phyloP scores from a whole-genome alignment of 345 rosid genomes.

The Gossypium herbaceum region DNA sequence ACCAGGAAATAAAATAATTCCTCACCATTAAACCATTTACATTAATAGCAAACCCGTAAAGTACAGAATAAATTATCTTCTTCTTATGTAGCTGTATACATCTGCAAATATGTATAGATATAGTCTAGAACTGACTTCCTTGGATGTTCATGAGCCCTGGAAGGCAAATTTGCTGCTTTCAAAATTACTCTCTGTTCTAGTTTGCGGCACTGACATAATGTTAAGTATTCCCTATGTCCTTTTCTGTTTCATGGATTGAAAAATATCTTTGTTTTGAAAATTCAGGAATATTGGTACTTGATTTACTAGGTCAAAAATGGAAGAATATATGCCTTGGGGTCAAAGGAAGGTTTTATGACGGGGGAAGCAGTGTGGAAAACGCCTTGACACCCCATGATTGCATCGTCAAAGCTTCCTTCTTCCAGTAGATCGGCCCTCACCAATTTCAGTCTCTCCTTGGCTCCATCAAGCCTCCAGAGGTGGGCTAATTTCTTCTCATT shows the following conservation, averaged over 20 bases:
- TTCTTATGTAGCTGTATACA: neutral
- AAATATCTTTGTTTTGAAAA: neutral
- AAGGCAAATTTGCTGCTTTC: neutral
- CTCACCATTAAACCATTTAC: neutral
- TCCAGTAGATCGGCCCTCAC: conserved; percentile 75
- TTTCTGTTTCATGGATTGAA: neutral
- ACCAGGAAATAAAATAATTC: neutral
- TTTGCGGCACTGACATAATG: neutral
- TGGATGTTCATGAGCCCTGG: no score
- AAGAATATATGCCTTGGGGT: conserved; percentile 62
- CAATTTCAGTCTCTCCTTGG: conserved; percentile 69
- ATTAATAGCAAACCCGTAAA: no score
- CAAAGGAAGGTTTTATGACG: conserved; percentile 61
- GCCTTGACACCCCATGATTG: conserved; percentile 72
- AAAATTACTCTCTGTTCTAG: neutral
- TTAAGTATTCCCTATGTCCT: neutral
- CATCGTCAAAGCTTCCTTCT: conserved; percentile 75
- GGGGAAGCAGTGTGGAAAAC: conserved; percentile 98
- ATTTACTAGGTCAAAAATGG: neutral
- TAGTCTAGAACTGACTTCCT: no score
- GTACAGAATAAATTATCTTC: neutral
- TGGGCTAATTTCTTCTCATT: conserved; percentile 69
- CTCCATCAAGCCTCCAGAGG: conserved; percentile 75
- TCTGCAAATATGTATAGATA: no score
- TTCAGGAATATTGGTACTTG: no score